Evolutionary conservation across 208 protist species (phyloP).

Genomic region (Polymyxa betae): DNA sequence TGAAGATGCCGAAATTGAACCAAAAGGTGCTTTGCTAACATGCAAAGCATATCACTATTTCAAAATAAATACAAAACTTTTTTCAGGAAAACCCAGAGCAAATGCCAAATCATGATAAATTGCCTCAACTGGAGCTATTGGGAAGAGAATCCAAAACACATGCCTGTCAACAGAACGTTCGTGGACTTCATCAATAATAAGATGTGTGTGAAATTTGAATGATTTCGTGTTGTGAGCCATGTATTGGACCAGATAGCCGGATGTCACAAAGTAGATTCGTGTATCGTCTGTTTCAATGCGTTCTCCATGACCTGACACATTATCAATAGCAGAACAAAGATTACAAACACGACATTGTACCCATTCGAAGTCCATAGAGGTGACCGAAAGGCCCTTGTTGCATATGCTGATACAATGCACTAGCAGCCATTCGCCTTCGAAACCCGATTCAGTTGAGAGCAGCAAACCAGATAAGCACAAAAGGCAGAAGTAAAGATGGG

Average conservation of each 20-base stretch:
- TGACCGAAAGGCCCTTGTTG: neutral
- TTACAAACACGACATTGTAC: too few species aligned
- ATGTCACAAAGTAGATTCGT: neutral
- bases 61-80: neutral
- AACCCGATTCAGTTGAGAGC: too few species aligned
- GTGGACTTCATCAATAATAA: neutral
- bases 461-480: too few species aligned
- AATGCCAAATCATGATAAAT: too few species aligned
- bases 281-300: neutral
- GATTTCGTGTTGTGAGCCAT: neutral
- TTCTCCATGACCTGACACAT: neutral
- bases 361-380: neutral
- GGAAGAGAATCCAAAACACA: neutral
- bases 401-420: neutral
- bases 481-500: too few species aligned
- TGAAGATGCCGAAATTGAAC: neutral
- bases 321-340: too few species aligned
- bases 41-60: neutral
- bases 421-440: neutral
- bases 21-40: neutral
- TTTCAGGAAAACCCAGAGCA: too few species aligned
- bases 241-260: slow-evolving; percentile 14
- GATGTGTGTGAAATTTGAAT: neutral
- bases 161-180: neutral
- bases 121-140: neutral